phyloP scores from a whole-genome alignment of 306 rosid genomes.

The Cicer cuneatum region DNA sequence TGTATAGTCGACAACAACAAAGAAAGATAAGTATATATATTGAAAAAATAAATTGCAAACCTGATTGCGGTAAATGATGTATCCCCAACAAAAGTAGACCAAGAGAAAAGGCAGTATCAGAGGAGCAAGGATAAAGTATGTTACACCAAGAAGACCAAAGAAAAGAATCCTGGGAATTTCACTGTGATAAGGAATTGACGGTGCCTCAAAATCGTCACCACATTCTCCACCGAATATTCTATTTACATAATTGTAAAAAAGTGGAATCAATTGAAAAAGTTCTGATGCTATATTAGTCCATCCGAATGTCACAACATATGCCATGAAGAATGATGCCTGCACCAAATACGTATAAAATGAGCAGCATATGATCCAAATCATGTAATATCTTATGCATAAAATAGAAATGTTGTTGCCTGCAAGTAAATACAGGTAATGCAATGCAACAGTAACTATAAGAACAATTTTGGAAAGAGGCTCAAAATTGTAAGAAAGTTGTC shows the following conservation, averaged over 20 bases:
- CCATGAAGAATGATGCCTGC: conserved; percentile 92
- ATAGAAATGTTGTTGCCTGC: not conserved
- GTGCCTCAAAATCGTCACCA: conserved; percentile 64
- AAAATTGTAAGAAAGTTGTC: not conserved
- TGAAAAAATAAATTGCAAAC: conserved; percentile 48
- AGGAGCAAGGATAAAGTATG: conserved; percentile 89
- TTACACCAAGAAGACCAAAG: conserved; percentile 85
- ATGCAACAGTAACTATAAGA: not conserved
- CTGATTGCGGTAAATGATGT: conserved; percentile 89
- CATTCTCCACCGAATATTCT: conserved; percentile 51
- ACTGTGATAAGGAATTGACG: conserved; percentile 67
- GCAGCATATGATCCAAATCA: conserved; percentile 24
- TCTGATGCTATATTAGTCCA: conserved; percentile 76
- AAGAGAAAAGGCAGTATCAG: conserved; percentile 88
- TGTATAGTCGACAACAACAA: conserved; percentile 2
- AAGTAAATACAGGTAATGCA: conserved; percentile 21
- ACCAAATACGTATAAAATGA: conserved; percentile 41
- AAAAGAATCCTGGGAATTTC: conserved; percentile 71
- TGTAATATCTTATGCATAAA: conserved; percentile 7
- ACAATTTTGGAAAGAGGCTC: not conserved
- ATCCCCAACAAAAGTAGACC: conserved; percentile 71
- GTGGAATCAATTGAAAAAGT: conserved; percentile 62
- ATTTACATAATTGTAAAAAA: conserved; percentile 52
- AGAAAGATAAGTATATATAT: conserved; percentile 6
- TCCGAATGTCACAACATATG: conserved; percentile 63